Percentiles rank a stretch among this genome's conserved stretches.
Evolutionary conservation across 2,329 filamentous ascomycete genomes (phyloP).

Genomic region (Grosmannia penicillata): DNA sequence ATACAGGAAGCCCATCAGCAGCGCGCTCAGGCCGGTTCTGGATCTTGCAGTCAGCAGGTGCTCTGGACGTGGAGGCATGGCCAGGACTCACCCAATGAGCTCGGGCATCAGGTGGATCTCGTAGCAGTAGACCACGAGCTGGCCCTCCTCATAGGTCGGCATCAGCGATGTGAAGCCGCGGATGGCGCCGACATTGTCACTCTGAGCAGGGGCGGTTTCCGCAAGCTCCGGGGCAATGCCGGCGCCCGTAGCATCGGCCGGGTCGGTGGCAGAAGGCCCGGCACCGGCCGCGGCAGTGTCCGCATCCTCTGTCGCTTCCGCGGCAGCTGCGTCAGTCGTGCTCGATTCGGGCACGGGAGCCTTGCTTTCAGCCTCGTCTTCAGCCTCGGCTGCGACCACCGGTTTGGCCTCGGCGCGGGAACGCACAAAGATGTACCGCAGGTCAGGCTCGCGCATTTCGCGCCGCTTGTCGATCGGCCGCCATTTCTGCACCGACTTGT

Average conservation of each 20-base stretch:
- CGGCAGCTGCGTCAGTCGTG: too few relatives aligned
- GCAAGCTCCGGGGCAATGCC: too few relatives aligned
- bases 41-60: neutral
- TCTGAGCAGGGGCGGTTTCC: too few relatives aligned
- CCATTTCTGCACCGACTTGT: slow-evolving; percentile 48
- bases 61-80: neutral
- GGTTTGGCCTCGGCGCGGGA: neutral
- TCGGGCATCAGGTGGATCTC: slow-evolving; percentile 53
- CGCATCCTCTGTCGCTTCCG: too few relatives aligned
- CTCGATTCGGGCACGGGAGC: too few relatives aligned
- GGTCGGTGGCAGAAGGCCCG: too few relatives aligned
- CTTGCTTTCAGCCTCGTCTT: too few relatives aligned
- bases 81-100: slow-evolving; percentile 33
- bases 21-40: slow-evolving; percentile 47
- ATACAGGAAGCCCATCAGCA: slow-evolving; percentile 43
- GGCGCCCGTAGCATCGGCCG: too few relatives aligned
- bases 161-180: slow-evolving; percentile 51
- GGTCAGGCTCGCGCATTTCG: slow-evolving; percentile 54
- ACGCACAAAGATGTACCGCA: slow-evolving; percentile 53
- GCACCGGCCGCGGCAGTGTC: too few relatives aligned
- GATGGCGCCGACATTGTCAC: slow-evolving; percentile 16
- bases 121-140: slow-evolving; percentile 61
- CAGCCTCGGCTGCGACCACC: neutral
- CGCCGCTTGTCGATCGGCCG: slow-evolving; percentile 40
- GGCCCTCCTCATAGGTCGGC: slow-evolving; percentile 52